A percentile compares a stretch with the other conserved stretches of the same genome.
These are phyloP conservation scores for Pouteria campechiana DNA, from an alignment of 179 eudicot genomes.

Conservation along the genomic window DNA sequence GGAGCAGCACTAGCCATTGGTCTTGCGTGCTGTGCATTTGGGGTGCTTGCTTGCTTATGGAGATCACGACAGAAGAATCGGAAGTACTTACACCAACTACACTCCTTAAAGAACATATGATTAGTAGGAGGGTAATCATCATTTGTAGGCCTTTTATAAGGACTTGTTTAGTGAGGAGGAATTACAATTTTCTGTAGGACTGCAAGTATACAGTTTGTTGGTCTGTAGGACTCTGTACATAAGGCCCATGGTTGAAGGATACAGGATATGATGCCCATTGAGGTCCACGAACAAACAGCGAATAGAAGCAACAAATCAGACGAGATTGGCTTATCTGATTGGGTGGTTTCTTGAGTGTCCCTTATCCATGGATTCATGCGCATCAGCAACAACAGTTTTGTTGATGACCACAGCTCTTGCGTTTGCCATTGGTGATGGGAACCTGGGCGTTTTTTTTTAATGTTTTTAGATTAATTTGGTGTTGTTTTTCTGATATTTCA, in stretches of 20 bases:
- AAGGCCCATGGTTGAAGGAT: no score
- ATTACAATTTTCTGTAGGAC: no score
- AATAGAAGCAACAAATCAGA: not conserved
- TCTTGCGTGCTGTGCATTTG: slow-evolving; percentile 86
- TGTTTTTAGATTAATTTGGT: slow-evolving; percentile 3
- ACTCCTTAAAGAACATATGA: slow-evolving; percentile 77
- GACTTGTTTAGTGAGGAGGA: no score
- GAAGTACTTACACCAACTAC: slow-evolving; percentile 77
- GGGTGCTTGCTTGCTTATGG: slow-evolving; percentile 92
- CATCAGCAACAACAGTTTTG: no score
- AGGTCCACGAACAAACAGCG: slow-evolving; percentile 4
- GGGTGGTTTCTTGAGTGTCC: no score
- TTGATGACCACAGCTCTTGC: not conserved
- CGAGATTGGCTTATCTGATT: slow-evolving; percentile 10
- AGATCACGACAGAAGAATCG: slow-evolving; percentile 89
- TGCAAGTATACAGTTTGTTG: no score
- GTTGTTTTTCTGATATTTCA: slow-evolving; percentile 27
- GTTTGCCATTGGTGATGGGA: not conserved
- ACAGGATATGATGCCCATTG: no score
- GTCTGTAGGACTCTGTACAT: no score
- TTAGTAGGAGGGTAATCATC: slow-evolving; percentile 30
- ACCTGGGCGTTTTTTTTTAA: not conserved
- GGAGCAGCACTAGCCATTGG: slow-evolving; percentile 95
- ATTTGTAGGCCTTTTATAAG: slow-evolving; percentile 7
- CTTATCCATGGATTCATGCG: no score